These are phyloP conservation scores for Leccinum griseonigrum DNA, from an alignment of 1,284 basidiomycete species.

Conservation along the genomic window DNA sequence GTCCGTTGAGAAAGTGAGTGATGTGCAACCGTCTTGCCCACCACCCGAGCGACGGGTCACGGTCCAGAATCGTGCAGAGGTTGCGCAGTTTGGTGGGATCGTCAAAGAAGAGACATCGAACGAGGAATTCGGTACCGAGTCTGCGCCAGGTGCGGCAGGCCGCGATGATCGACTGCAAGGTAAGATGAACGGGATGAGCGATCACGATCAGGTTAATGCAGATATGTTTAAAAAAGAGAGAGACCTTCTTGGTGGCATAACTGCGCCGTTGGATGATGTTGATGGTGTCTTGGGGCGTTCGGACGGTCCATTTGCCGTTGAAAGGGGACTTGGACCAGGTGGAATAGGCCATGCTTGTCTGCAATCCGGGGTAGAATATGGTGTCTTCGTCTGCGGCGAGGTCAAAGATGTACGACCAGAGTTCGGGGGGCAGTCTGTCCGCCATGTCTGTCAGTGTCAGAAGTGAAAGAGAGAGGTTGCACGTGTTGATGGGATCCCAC, in stretches of 20 bases:
- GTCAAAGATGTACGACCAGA: conserved; percentile 67
- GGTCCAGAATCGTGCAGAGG: conserved; percentile 47
- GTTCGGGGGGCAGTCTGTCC: conserved; percentile 56
- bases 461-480: background rate
- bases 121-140: conserved; percentile 60
- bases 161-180: conserved; percentile 55
- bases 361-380: conserved; percentile 55
- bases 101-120: conserved; percentile 61
- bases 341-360: conserved; percentile 55
- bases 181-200: background rate
- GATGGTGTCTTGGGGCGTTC: conserved; percentile 54
- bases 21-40: conserved; percentile 65
- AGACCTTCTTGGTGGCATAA: conserved; percentile 64
- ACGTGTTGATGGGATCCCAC: background rate
- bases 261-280: conserved; percentile 54
- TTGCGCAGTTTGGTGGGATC: conserved; percentile 49
- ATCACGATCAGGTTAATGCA: background rate
- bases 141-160: conserved; percentile 55
- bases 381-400: conserved; percentile 64
- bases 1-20: conserved; percentile 44
- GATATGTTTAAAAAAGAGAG: background rate
- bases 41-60: conserved; percentile 54
- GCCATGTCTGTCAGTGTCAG: conserved; percentile 21
- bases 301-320: conserved; percentile 49
- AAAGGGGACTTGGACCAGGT: conserved; percentile 53